Evolutionary conservation across 306 rosid species (phyloP), one percentile per base, ranked within the genome.

Genomic region (Vicia sativa): DNA sequence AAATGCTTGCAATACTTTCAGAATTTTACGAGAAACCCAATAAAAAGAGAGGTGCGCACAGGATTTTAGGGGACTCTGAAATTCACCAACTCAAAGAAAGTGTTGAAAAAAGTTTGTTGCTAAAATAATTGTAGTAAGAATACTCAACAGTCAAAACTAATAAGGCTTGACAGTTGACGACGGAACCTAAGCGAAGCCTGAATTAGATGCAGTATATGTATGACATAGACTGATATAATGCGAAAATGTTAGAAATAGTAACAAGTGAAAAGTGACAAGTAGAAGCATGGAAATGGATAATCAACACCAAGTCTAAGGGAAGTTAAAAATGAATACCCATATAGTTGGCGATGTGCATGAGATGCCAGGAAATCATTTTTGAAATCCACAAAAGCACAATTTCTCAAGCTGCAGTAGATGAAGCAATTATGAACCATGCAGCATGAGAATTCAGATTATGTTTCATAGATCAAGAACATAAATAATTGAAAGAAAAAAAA

Each of bases 281-380:
- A 68, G 72, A 4, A 54, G 50, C 91, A 23, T 86, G 96, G 96
- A 81, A 90, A 90, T 66, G 91, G 89, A 78, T 90, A 92, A 78
- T 92, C 92, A 43, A 92, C 93, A 53, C 96, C 96, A 79, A 92
- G 88, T 74, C 84, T 80, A n/a, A 87, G 83, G 46, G 96, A 91
- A 78, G 48, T 45, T 9, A 2, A 45, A 57, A 65, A 62, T 5
- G 13, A 62, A 13, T 72, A 76, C 92, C 97, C 97, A 70, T 91
- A 82, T n/a, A 91, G 78, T 72, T 82, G 90, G 14, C 81, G 85
- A 11, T 80, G 92, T 1, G 95, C 97, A 69, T 86, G 90, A 58
- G 81, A 79, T 1, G 97, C 97, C 70, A 79, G 67, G 19, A 81
- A 83, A 59, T 88, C 90, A 68, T 74, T 84, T 77, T 74, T 77